A percentile compares a stretch with the other conserved stretches of the same genome.
phyloP scores from a whole-genome alignment of 208 protist species.

The Leishmania tarentolae region DNA sequence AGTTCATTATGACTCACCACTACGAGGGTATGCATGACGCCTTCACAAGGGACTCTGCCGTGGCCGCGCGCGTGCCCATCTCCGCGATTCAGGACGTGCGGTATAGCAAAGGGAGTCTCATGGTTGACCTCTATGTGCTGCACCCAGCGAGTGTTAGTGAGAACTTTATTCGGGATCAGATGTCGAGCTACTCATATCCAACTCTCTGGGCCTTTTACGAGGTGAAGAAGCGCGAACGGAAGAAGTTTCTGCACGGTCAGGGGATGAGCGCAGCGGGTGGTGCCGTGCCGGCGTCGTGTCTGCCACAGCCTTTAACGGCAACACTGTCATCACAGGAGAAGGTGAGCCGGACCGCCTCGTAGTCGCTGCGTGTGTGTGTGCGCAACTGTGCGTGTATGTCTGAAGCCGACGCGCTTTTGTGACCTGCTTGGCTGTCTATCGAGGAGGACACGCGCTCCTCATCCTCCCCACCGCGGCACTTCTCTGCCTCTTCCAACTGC shows the following conservation, averaged over 20 bases:
- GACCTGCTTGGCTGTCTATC: background rate
- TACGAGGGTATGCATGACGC: conserved; percentile 38
- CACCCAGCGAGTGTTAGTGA: conserved; percentile 17
- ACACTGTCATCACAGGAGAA: conserved; percentile 26
- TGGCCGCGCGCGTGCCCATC: conserved; percentile 16
- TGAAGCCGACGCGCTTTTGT: too few species aligned
- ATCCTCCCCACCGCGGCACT: too few species aligned
- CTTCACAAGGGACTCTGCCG: conserved; percentile 25
- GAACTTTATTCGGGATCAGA: conserved; percentile 21
- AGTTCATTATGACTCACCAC: conserved; percentile 32
- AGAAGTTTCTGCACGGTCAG: conserved; percentile 17
- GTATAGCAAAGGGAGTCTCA: conserved; percentile 30
- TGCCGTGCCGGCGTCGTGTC: background rate
- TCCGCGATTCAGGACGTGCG: conserved; percentile 34
- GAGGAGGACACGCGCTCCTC: too few species aligned
- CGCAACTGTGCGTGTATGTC: background rate
- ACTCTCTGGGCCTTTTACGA: conserved; percentile 31
- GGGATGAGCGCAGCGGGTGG: conserved; percentile 3
- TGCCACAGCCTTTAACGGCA: background rate
- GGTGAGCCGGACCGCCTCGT: conserved; percentile 17
- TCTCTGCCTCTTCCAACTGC: background rate
- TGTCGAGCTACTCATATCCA: conserved; percentile 31
- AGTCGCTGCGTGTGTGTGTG: background rate
- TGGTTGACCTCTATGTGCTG: conserved; percentile 35
- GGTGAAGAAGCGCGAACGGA: conserved; percentile 31